Conservation (phyloP, 495 filamentous ascomycete genomes). For the Polyplosphaeria fusca region DNA sequence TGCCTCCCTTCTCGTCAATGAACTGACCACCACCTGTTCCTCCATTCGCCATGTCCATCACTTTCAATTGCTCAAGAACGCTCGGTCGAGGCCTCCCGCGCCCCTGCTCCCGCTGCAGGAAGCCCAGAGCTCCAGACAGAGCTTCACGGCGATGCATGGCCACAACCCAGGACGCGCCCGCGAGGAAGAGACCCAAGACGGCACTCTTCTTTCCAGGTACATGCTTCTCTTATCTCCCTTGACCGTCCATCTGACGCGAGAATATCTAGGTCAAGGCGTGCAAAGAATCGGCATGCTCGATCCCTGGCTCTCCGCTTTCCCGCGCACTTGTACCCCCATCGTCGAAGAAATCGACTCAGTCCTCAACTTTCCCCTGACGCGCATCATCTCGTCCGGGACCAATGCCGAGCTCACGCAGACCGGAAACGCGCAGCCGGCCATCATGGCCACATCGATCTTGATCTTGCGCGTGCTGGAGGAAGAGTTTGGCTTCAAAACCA, state of each 20-base stretch:
- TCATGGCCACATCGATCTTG: slow-evolving; percentile 88
- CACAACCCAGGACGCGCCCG: too few species aligned
- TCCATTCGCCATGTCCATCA: too few species aligned
- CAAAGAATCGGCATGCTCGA: slow-evolving; percentile 89
- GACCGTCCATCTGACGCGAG: not conserved
- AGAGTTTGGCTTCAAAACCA: slow-evolving; percentile 73
- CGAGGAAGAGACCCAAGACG: slow-evolving; percentile 38
- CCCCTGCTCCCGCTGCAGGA: too few species aligned
- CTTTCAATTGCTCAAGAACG: too few species aligned
- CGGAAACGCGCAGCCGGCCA: slow-evolving; percentile 87
- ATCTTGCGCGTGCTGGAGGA: slow-evolving; percentile 86
- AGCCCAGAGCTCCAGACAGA: too few species aligned
- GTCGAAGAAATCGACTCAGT: slow-evolving; percentile 80
- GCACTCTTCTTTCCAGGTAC: slow-evolving; percentile 47
- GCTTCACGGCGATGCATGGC: too few species aligned
- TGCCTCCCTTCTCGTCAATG: too few species aligned
- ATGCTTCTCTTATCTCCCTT: not conserved
- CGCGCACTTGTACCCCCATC: slow-evolving; percentile 64
- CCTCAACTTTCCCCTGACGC: slow-evolving; percentile 64
- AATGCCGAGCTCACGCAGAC: slow-evolving; percentile 72
- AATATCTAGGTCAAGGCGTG: slow-evolving; percentile 75
- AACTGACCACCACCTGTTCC: too few species aligned
- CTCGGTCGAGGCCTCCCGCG: too few species aligned
- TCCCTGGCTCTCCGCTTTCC: slow-evolving; percentile 81
- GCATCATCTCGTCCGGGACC: slow-evolving; percentile 77